Evolutionary conservation across 768 basidiomycete genomes (phyloP).

Genomic region (Pleurotus djamor): DNA sequence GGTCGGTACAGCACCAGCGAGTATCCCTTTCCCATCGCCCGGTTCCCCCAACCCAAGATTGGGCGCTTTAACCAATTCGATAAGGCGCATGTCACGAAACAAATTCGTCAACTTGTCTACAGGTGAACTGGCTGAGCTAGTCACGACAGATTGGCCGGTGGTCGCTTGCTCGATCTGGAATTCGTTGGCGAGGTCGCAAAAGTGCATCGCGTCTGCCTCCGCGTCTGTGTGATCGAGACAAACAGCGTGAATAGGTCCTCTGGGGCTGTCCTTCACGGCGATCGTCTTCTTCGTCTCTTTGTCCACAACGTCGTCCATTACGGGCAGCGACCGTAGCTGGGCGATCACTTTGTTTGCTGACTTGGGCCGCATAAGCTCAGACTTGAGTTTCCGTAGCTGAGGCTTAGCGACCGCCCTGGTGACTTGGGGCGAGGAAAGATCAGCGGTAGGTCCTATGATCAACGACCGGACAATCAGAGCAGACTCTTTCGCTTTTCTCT

Average conservation of each 20-base stretch:
- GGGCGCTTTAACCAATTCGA: constrained; percentile 58
- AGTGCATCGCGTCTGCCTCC: constrained; percentile 61
- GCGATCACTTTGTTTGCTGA: constrained; percentile 69
- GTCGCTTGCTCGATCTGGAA: constrained; percentile 5
- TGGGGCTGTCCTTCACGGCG: constrained; percentile 11
- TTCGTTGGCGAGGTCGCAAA: constrained; percentile 38
- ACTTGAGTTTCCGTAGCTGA: constrained; percentile 63
- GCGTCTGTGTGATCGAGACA: constrained; percentile 64
- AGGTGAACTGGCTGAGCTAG: constrained; percentile 46
- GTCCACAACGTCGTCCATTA: constrained; percentile 28
- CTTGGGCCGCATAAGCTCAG: constrained; percentile 64
- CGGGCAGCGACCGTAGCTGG: constrained; percentile 65
- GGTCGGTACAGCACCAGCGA: constrained; percentile 76
- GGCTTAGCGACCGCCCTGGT: constrained; percentile 41
- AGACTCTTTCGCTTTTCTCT: constrained; percentile 61
- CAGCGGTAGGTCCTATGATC: constrained; percentile 55
- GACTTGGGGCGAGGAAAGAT: constrained; percentile 29
- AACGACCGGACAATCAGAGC: constrained; percentile 64
- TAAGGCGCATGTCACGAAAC: constrained; percentile 58
- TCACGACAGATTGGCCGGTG: constrained; percentile 11
- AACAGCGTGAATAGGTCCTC: constrained; percentile 70
- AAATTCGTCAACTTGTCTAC: constrained; percentile 45
- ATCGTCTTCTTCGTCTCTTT: constrained; percentile 13
- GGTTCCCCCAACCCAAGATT: constrained; percentile 75
- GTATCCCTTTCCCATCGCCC: constrained; percentile 61